A percentile compares a stretch with the other conserved stretches of the same genome.
These are phyloP conservation scores for Naganishia vaughanmartiniae DNA, from an alignment of 768 basidiomycete genomes.

Conservation along the genomic window DNA sequence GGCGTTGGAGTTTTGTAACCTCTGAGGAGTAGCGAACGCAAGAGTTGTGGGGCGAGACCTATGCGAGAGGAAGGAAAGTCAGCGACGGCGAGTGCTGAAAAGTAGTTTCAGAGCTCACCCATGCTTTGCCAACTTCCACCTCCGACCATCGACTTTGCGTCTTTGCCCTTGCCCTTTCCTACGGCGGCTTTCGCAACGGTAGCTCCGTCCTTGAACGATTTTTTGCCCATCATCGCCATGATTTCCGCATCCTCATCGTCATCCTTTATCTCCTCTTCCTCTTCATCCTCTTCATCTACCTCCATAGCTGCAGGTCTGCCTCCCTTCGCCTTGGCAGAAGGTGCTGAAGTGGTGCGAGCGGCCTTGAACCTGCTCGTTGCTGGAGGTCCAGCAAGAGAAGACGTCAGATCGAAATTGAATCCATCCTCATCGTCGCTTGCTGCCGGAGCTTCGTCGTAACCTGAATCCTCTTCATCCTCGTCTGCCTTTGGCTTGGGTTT, in stretches of 20 bases:
- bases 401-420: slow-evolving; percentile 14
- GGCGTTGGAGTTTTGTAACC: slow-evolving; percentile 94
- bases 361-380: slow-evolving; percentile 6
- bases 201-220: slow-evolving; percentile 72
- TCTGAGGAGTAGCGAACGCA: slow-evolving; percentile 82
- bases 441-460: slow-evolving; percentile 25
- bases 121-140: slow-evolving; percentile 96
- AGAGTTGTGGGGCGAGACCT: slow-evolving; percentile 79
- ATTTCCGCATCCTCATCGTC: slow-evolving; percentile 58
- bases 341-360: neutral
- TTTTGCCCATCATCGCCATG: slow-evolving; percentile 65
- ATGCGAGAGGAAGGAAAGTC: neutral
- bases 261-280: slow-evolving; percentile 3
- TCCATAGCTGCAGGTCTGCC: slow-evolving; percentile 1
- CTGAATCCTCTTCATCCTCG: slow-evolving; percentile 22
- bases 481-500: slow-evolving; percentile 13
- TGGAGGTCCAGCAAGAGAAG: slow-evolving; percentile 10
- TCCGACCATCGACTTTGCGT: slow-evolving; percentile 73
- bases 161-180: slow-evolving; percentile 65
- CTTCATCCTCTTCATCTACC: neutral
- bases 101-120: slow-evolving; percentile 61
- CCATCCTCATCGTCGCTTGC: slow-evolving; percentile 18
- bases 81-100: neutral
- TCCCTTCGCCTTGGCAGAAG: neutral
- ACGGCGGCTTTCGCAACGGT: slow-evolving; percentile 63